Evolutionary conservation across 2,329 filamentous ascomycete genomes (phyloP), one percentile per base, ranked within the genome.

Genomic region (Alternaria tenuissima): DNA sequence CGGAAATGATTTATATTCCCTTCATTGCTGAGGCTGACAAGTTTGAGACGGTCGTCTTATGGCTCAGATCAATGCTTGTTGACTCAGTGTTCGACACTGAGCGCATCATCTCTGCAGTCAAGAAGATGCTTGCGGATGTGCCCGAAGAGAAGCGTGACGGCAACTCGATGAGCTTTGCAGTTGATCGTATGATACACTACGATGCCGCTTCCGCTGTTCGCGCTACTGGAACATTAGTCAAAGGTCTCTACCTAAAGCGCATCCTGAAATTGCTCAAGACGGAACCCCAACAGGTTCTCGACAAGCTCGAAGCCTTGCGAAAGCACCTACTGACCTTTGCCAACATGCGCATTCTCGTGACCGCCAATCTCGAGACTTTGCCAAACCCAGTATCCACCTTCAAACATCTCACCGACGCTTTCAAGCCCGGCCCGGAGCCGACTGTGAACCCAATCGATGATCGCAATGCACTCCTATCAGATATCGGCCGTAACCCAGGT

Each of bases 121-220:
- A 89, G 59, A 96, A 97, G 78, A 88, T 96, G 46, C 84, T 97
- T 18, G 93, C 94, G 3, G 94, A 98, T 70, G 90, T 99, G 18
- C 95, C 95, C 0, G 93, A 97, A 74, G 85, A 89, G 53, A 99
- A 98, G 83, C 91, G 95, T 42, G 92, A 91, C 69, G 95, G 95
- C 1, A 87, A 89, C 57, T 58, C 88, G 65, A 90, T 90, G 87
- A 79, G 85, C 28, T 82, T 81, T 47, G 83, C 86, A 2, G 86
- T 89, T 6, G 83, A 95, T 69, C 86, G 89, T 63, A 93, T 94
- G 79, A 87, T 96, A 22, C 92, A 97, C 76, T 88, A 92, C 70
- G 86, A 90, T n/a, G 86, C 87, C 30, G 88, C 91, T 24, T 94
- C 93, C 0, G 87, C 93, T 55, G 83, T 89, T 28, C 90, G 92